Conservation (phyloP, 805 yeast genomes). For the Metschnikowia lunata region DNA sequence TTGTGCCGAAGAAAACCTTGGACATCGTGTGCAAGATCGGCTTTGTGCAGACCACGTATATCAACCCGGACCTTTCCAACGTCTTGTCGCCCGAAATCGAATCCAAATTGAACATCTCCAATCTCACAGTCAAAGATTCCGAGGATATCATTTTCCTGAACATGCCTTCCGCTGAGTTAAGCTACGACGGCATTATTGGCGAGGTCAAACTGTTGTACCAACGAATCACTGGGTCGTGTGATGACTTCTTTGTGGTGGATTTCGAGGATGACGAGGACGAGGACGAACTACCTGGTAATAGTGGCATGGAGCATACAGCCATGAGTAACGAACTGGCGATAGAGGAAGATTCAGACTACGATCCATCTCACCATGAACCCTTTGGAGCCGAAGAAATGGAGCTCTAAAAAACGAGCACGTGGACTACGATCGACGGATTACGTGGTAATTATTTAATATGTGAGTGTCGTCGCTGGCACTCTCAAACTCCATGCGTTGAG, state of each 20-base stretch:
- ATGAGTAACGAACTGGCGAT: constrained; percentile 17
- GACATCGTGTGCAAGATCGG: constrained; percentile 42
- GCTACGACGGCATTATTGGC: constrained; percentile 86
- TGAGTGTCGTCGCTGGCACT: no score
- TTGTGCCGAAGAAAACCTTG: constrained; percentile 71
- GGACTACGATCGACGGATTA: no score
- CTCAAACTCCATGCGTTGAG: no score
- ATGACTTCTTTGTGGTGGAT: constrained; percentile 93
- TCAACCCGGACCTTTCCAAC: constrained; percentile 36
- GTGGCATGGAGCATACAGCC: constrained; percentile 3
- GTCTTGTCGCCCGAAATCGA: constrained; percentile 26
- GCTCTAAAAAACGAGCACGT: constrained; percentile 15
- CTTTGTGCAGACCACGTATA: constrained; percentile 34
- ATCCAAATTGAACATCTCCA: constrained; percentile 23
- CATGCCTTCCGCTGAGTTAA: constrained; percentile 79
- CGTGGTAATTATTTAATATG: no score
- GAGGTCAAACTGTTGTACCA: constrained; percentile 74
- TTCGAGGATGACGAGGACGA: constrained; percentile 83
- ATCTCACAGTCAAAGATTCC: constrained; percentile 15
- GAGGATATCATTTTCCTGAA: constrained; percentile 37
- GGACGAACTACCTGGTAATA: constrained; percentile 18
- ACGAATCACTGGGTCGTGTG: constrained; percentile 84
- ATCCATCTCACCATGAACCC: constrained; percentile 34
- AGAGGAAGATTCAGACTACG: constrained; percentile 23
- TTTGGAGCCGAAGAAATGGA: constrained; percentile 45